phyloP scores from a whole-genome alignment of 163 green algal species.

The Chloromonas sp. region DNA sequence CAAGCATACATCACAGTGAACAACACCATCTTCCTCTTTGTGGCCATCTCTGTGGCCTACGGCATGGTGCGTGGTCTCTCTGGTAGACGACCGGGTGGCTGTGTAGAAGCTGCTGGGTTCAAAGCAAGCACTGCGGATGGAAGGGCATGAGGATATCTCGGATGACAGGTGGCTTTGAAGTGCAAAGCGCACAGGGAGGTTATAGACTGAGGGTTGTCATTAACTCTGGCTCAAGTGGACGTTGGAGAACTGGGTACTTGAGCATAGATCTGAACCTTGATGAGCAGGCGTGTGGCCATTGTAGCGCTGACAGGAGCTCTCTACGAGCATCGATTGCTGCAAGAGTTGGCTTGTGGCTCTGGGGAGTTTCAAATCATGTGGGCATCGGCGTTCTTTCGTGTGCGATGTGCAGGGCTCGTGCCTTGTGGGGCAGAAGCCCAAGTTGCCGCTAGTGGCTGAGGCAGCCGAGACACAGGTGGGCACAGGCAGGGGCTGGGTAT shows the following conservation, averaged over 20 bases:
- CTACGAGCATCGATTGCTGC: too few relatives aligned
- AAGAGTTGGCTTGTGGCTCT: too few relatives aligned
- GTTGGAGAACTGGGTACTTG: too few relatives aligned
- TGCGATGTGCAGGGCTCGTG: constrained; percentile 55
- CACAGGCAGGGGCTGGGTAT: too few relatives aligned
- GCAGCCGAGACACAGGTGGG: constrained; percentile 73
- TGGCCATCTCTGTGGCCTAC: constrained; percentile 74
- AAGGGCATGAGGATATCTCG: background rate
- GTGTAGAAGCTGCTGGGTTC: background rate
- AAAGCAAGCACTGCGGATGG: background rate
- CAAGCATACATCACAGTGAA: constrained; percentile 70
- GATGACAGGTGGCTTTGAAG: background rate
- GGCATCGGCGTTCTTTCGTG: too few relatives aligned
- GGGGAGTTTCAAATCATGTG: too few relatives aligned
- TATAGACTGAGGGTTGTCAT: background rate
- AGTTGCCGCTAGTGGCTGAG: constrained; percentile 83
- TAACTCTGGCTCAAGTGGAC: background rate
- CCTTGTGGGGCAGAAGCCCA: constrained; percentile 64
- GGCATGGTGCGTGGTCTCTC: constrained; percentile 54
- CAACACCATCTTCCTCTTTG: constrained; percentile 92
- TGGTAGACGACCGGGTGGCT: too few relatives aligned
- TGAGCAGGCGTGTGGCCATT: too few relatives aligned
- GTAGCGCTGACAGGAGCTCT: too few relatives aligned
- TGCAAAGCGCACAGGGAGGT: background rate
- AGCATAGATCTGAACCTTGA: too few relatives aligned